Evolutionary conservation across 352 stramenopile genomes (phyloP).

Genomic region (Thalassiosira hispida): DNA sequence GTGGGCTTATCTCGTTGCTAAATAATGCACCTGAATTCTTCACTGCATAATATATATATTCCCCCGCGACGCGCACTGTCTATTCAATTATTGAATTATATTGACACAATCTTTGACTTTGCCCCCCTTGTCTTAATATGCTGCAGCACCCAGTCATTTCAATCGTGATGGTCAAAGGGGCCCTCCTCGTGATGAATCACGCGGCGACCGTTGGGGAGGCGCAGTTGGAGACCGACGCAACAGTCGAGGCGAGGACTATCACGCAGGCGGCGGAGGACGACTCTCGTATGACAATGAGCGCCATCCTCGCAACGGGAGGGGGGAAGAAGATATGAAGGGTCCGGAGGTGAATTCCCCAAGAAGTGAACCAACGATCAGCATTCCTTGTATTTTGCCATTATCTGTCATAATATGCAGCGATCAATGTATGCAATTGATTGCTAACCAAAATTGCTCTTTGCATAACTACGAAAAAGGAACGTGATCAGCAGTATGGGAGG

Average conservation of each 20-base stretch:
- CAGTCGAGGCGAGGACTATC: neutral
- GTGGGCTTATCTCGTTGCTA: slow-evolving; percentile 5
- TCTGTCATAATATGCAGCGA: too few species aligned
- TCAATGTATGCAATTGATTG: too few species aligned
- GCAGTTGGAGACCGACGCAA: neutral
- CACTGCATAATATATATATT: neutral
- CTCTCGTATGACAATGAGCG: neutral
- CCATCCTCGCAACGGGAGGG: neutral
- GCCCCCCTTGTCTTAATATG: too few species aligned
- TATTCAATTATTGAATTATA: too few species aligned
- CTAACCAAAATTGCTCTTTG: slow-evolving; percentile 1
- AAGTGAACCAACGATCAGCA: too few species aligned
- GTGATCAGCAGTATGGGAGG: neutral
- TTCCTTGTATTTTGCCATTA: too few species aligned
- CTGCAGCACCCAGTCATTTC: neutral
- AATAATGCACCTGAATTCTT: slow-evolving; percentile 10
- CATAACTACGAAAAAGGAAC: neutral
- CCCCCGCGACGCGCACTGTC: too few species aligned
- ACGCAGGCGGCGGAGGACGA: neutral
- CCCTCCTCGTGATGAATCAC: neutral
- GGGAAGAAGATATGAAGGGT: neutral
- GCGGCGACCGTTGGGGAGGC: neutral
- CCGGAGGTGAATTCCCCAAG: neutral
- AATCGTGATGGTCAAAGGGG: neutral
- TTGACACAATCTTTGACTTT: too few species aligned